Conservation (phyloP, 2,329 filamentous ascomycete genomes). For the Aspergillus sergii region DNA sequence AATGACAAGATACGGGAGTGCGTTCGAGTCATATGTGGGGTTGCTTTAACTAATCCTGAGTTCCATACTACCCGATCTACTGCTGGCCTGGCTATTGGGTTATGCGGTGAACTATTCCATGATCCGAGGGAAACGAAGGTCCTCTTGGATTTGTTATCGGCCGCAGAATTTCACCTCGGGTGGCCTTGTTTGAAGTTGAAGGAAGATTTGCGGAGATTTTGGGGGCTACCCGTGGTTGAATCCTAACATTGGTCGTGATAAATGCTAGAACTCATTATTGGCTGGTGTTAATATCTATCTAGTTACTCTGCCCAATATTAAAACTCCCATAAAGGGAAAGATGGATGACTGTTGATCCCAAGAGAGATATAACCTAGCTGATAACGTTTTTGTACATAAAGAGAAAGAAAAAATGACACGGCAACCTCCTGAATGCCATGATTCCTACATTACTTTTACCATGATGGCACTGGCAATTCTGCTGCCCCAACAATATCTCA, state of each 20-base stretch:
- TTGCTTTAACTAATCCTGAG: conserved; percentile 4
- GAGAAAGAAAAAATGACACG: no score
- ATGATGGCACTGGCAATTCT: no score
- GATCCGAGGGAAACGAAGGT: conserved; percentile 2
- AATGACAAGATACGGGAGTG: background rate
- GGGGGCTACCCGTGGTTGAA: background rate
- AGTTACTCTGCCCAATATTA: background rate
- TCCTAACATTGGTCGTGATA: background rate
- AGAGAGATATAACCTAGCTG: no score
- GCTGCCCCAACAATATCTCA: no score
- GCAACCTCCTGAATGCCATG: no score
- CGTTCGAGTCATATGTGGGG: conserved; percentile 7
- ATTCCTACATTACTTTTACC: no score
- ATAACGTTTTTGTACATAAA: no score
- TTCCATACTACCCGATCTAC: background rate
- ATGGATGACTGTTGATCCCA: no score
- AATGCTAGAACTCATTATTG: background rate
- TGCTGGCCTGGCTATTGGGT: conserved; percentile 3
- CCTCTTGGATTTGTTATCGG: background rate
- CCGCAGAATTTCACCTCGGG: conserved; percentile 4
- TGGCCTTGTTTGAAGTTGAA: conserved; percentile 10
- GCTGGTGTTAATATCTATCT: background rate
- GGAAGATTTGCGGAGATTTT: conserved; percentile 2
- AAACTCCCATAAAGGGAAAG: no score
- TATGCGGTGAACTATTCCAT: conserved; percentile 9